Evolutionary conservation across 108 stramenopile species (phyloP).

Genomic region (Cyclotella cryptica): DNA sequence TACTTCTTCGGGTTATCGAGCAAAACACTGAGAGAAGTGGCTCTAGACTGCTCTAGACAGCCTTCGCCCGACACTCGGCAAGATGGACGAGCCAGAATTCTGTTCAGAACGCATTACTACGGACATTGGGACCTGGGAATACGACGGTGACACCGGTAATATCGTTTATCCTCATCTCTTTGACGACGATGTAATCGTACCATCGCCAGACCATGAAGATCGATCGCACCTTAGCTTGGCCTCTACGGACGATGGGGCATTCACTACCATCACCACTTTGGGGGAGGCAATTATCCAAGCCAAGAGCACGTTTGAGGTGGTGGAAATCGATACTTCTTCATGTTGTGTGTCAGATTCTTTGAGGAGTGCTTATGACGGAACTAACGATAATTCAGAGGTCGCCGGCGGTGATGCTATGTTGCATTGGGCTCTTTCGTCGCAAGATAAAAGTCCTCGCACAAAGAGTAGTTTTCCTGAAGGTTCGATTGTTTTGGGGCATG

Average conservation of each 20-base stretch:
- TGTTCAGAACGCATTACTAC: too few relatives aligned
- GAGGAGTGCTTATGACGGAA: too few relatives aligned
- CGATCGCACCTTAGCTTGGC: not conserved
- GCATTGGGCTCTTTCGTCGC: too few relatives aligned
- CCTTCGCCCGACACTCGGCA: too few relatives aligned
- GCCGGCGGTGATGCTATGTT: not conserved
- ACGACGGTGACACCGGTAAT: conserved; percentile 8
- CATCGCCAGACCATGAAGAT: too few relatives aligned
- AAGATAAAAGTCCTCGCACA: too few relatives aligned
- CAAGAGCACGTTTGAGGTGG: conserved; percentile 14
- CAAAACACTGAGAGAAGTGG: too few relatives aligned
- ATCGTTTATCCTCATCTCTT: not conserved
- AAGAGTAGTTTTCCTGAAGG: not conserved
- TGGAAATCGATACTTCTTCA: not conserved
- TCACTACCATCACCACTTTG: conserved; percentile 29
- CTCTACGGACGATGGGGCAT: conserved; percentile 12
- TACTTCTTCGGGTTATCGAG: too few relatives aligned
- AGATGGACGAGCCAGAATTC: too few relatives aligned
- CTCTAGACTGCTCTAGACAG: too few relatives aligned
- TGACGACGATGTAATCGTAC: not conserved
- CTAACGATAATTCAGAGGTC: not conserved
- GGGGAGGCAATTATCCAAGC: not conserved
- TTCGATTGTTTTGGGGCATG: not conserved
- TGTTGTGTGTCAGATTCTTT: not conserved
- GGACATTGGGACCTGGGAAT: not conserved